Evolutionary conservation across 129 eudicot genomes (phyloP).

Genomic region (Scalesia atractyloides): DNA sequence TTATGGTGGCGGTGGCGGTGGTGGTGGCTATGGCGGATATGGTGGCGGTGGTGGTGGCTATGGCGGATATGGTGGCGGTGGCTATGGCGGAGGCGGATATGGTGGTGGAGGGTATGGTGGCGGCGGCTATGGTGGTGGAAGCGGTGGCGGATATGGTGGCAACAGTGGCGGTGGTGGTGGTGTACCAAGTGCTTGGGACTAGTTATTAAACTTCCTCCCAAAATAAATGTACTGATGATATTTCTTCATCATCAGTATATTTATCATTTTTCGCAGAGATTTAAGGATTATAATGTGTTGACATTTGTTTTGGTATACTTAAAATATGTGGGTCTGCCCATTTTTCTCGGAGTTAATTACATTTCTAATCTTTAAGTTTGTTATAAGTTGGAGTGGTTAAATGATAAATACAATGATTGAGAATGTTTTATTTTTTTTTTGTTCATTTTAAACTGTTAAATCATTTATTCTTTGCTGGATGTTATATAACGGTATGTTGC

Average conservation of each 20-base stretch:
- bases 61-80: constrained; percentile 4
- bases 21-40: constrained; percentile 20
- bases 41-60: constrained; percentile 7
- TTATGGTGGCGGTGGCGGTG: constrained; percentile 28
- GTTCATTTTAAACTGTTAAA: not conserved
- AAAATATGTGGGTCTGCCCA: constrained; percentile 6
- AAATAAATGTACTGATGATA: constrained; percentile 34
- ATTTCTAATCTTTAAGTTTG: constrained; percentile 13
- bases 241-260: constrained; percentile 27
- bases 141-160: constrained; percentile 10
- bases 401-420: not conserved
- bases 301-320: constrained; percentile 27
- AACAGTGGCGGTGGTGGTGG: not conserved
- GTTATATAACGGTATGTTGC: too few species aligned
- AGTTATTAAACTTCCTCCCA: not conserved
- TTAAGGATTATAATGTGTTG: constrained; percentile 31
- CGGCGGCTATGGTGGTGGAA: constrained; percentile 7
- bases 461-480: not conserved
- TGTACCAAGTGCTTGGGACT: constrained; percentile 50
- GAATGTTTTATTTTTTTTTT: not conserved
- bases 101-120: constrained; percentile 23
- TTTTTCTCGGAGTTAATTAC: not conserved
- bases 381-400: not conserved
- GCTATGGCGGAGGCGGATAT: not conserved
- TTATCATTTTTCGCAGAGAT: constrained; percentile 41